phyloP scores from a whole-genome alignment of 1,139 yeast species.

The Arxiozyma bovina region DNA sequence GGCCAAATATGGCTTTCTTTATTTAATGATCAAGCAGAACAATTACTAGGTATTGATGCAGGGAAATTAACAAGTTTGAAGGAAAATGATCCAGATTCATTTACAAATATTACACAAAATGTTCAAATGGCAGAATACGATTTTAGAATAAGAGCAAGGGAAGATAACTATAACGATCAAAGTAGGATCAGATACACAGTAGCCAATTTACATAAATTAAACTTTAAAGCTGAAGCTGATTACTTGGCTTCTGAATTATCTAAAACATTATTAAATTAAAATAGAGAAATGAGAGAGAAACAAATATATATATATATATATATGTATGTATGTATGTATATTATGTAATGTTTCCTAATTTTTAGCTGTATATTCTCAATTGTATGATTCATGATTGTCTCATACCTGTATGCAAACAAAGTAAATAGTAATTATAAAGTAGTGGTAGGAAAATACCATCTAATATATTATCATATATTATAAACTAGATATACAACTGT shows the following conservation, averaged over 20 bases:
- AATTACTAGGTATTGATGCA: slow-evolving; percentile 62
- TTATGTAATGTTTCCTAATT: no score
- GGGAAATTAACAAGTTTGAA: slow-evolving; percentile 50
- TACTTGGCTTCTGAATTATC: slow-evolving; percentile 37
- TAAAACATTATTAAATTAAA: slow-evolving; percentile 8
- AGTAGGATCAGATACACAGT: slow-evolving; percentile 70
- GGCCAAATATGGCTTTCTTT: slow-evolving; percentile 83
- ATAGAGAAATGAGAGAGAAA: not conserved
- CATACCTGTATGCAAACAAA: not conserved
- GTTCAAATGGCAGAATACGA: slow-evolving; percentile 60
- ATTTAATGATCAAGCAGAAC: slow-evolving; percentile 76
- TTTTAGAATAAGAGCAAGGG: slow-evolving; percentile 73
- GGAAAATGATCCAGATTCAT: slow-evolving; percentile 40
- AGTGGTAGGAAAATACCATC: no score
- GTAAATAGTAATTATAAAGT: no score
- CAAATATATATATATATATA: not conserved
- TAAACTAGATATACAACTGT: not conserved
- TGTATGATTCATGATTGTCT: not conserved
- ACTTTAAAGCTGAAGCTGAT: slow-evolving; percentile 55
- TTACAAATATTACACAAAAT: slow-evolving; percentile 42
- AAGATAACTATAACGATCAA: slow-evolving; percentile 74
- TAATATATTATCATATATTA: no score
- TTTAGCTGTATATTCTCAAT: not conserved
- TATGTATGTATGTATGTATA: no score
- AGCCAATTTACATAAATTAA: slow-evolving; percentile 45